A percentile compares a stretch with the other conserved stretches of the same genome.
These are phyloP conservation scores for Brassica nigra DNA, from an alignment of 345 rosid species.

Conservation along the genomic window DNA sequence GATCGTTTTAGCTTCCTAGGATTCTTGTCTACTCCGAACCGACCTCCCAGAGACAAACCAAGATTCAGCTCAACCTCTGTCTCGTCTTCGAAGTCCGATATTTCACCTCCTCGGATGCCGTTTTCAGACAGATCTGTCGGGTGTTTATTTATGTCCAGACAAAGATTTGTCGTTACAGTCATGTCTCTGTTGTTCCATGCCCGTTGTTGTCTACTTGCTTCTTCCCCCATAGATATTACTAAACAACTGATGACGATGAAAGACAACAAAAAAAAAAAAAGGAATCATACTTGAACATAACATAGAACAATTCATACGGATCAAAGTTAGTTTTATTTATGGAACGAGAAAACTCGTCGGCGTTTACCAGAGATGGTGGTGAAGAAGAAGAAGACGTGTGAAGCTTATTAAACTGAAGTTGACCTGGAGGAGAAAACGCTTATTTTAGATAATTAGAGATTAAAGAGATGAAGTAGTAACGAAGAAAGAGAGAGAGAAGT, in stretches of 20 bases:
- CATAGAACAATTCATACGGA: background rate
- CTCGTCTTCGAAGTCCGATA: constrained; percentile 41
- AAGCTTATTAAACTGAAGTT: background rate
- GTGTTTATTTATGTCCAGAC: constrained; percentile 57
- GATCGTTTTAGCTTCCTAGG: constrained; percentile 63
- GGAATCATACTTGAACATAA: constrained; percentile 4
- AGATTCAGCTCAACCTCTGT: constrained; percentile 76
- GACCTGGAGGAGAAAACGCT: constrained; percentile 3
- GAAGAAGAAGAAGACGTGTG: constrained; percentile 7
- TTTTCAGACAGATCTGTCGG: constrained; percentile 75
- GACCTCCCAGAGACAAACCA: constrained; percentile 83
- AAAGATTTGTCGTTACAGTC: constrained; percentile 46
- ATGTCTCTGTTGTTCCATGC: constrained; percentile 50
- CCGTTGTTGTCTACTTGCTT: constrained; percentile 47
- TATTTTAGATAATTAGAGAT: constrained; percentile 13
- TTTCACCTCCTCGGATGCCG: background rate
- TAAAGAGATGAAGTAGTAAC: background rate
- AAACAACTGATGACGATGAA: constrained; percentile 12
- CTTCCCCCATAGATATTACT: constrained; percentile 55
- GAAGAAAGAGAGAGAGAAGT: constrained; percentile 36
- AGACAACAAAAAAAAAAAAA: background rate
- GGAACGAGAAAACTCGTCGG: constrained; percentile 21
- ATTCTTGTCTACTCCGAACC: constrained; percentile 82
- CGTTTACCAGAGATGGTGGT: constrained; percentile 17
- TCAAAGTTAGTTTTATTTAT: background rate